Base-by-base conservation (phyloP, 2,329 filamentous ascomycete species). In the Hypoxylon sp. region DNA sequence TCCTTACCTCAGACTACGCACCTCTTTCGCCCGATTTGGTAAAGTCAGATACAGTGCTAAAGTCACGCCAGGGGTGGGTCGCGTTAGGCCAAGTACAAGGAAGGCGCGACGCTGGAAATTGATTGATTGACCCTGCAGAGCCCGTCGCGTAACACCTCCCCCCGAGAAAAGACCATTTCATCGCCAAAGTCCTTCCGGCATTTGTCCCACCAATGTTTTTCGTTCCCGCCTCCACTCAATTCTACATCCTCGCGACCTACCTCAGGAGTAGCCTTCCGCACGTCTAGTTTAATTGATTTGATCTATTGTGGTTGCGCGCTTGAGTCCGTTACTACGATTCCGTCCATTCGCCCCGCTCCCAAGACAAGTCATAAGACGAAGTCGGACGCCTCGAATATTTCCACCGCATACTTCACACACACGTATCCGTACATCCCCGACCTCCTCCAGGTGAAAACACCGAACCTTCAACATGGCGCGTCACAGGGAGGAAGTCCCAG, bases 401-500 rank as follows among this genome's bases (percentile, higher is more conserved):
- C 32, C 23, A 41, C 60, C 14, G 30, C 50, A 47, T 37, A 45
- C 19, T 32, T 14, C 25, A 43, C 27, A 19, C 21, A 41, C n/a
- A 25, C 16, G 34, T 45, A 58, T 30, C 12, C 27, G 27, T 19
- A 37, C 19, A 55, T 23, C 51, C 32, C 30, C 21, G 9, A 23
- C 16, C 48, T 30, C 16, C 50, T 30, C 19, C 47, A 37, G 29
- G 14, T 46, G 9, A 37, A 23, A 41, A 45, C 27, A 37, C 7
- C 12, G 8, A 34, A 21, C 25, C 21, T 46, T 37, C 19, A 27
- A 58, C 12, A 82, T 82, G 80, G 79, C 77, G 76, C 79, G 79
- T 74, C 79, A 76, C 53, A 74, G 79, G 68, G 78, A 78, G 69
- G 77, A 78, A 63, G 74, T 74, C 61, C 76, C 73, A 37, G 79